Evolutionary conservation across 805 yeast species (phyloP), one percentile per base, ranked within the genome.

Genomic region (Yamadazyma laniorum): DNA sequence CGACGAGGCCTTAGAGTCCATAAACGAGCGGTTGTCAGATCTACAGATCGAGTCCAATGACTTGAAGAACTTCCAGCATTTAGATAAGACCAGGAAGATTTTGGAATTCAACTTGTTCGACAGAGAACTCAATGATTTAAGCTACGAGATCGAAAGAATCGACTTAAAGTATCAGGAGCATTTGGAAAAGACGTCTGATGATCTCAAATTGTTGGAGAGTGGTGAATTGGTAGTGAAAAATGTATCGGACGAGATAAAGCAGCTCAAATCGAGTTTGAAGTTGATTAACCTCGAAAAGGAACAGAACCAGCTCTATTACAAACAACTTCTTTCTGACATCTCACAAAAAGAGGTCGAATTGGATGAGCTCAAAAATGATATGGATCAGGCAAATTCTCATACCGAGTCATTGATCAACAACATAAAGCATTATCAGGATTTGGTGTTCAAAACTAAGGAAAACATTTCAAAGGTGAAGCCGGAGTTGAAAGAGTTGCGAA

Each of bases 11-110:
- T 67, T 91, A 51, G 60, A 61, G 14, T 82, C 82, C 43, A 79
- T 89, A 32, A 80, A 82, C 42, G 81, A 76, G 32, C 72, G 95
- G 51, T 67, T 91, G 34, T 65, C 75, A 3, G 96, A 89, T 59
- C 74, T 93, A 50, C 87, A 84, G 53, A 71, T 80, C 34, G 98
- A 93, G 56, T 82, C 82, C 40, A 74, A 75, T 39, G 95, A 87
- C 52, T 67, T 89, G 47, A 80, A 78, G 48, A 73, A 75, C 36
- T 88, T 70, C 55, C 95, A 86, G 51, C 67, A 65, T 15, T 65
- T 81, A 18, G 93, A 85, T 48, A 78, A 75, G 41, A 72, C 75
- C 40, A 78, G 84, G 47, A 84, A 87, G 53, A 74, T 80, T 22
- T 70, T 78, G 13, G 95, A 90, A 49, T 89, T 77, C 59, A 79